These are phyloP conservation scores for Globisporangium paroecandrum DNA, from an alignment of 352 stramenopile species.

Conservation along the genomic window DNA sequence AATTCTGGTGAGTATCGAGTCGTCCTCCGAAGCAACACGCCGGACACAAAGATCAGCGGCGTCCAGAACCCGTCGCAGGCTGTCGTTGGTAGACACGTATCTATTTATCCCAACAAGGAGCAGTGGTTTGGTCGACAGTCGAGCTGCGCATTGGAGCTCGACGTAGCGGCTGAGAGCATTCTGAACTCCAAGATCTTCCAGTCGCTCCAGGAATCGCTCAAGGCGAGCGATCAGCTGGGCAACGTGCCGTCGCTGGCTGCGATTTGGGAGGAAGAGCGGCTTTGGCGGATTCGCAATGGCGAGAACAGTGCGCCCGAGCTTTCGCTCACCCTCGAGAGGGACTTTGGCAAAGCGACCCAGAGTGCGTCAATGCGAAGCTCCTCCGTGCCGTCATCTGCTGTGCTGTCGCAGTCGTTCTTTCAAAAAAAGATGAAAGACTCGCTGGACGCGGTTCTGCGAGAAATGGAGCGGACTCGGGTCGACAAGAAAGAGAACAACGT, in stretches of 20 bases:
- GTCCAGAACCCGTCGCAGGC: constrained; percentile 19
- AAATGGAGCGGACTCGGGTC: constrained; percentile 30
- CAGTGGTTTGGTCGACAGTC: constrained; percentile 72
- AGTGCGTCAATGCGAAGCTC: constrained; percentile 23
- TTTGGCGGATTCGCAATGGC: constrained; percentile 45
- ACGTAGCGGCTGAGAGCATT: constrained; percentile 66
- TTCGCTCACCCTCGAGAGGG: constrained; percentile 54
- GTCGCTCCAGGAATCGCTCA: constrained; percentile 38
- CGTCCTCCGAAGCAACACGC: constrained; percentile 38
- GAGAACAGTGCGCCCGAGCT: constrained; percentile 44
- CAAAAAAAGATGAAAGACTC: constrained; percentile 73
- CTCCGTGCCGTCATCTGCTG: constrained; percentile 26
- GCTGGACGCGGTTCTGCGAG: constrained; percentile 46
- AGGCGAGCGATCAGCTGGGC: constrained; percentile 36
- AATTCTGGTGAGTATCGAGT: constrained; percentile 23
- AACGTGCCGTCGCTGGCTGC: constrained; percentile 77
- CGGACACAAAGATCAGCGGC: constrained; percentile 32
- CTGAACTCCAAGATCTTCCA: constrained; percentile 57
- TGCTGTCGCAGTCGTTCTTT: constrained; percentile 83
- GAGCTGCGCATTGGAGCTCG: constrained; percentile 63
- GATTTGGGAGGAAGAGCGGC: constrained; percentile 83
- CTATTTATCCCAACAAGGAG: constrained; percentile 26
- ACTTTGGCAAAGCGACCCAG: constrained; percentile 23
- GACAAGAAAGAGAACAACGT: background rate
- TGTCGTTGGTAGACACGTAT: constrained; percentile 27